Conservation (phyloP, 2,329 filamentous ascomycete genomes). For the Claviceps spartinae region DNA sequence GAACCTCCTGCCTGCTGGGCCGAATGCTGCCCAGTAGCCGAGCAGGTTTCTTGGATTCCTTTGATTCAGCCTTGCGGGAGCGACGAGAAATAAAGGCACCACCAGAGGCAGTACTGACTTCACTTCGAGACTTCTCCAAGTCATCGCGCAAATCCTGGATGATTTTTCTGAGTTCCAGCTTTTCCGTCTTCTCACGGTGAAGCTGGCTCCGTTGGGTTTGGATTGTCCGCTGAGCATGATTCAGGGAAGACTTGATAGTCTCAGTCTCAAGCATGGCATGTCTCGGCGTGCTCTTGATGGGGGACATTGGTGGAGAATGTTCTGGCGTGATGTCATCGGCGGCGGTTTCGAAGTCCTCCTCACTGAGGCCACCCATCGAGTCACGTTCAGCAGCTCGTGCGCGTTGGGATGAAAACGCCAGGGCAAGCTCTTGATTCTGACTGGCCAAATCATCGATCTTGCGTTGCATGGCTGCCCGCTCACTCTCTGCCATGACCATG, state of each 20-base stretch:
- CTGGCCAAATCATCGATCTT: constrained; percentile 78
- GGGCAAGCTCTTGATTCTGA: constrained; percentile 85
- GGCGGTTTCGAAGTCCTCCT: constrained; percentile 51
- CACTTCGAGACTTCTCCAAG: constrained; percentile 56
- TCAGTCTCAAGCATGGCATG: constrained; percentile 90
- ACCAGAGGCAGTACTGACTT: constrained; percentile 25
- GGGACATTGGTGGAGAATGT: constrained; percentile 79
- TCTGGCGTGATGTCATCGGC: constrained; percentile 66
- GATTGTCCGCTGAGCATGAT: constrained; percentile 92
- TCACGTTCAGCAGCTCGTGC: constrained; percentile 54
- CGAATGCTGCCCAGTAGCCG: constrained; percentile 66
- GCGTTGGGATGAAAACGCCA: constrained; percentile 62
- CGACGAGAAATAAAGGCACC: constrained; percentile 37
- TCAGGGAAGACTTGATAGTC: constrained; percentile 84
- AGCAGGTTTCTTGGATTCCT: constrained; percentile 65
- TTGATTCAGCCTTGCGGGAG: constrained; percentile 49
- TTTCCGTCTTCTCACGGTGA: constrained; percentile 96
- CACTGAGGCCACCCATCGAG: constrained; percentile 40
- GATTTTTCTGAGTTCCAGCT: constrained; percentile 88
- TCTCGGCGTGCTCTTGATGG: constrained; percentile 79
- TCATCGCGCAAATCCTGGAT: constrained; percentile 92
- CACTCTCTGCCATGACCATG: constrained; percentile 62
- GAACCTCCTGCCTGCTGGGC: constrained; percentile 62
- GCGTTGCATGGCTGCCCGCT: constrained; percentile 63
- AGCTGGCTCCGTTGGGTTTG: constrained; percentile 90